These are phyloP conservation scores for Nicotiana paniculata DNA, from an alignment of 257 asterid genomes.

Conservation along the genomic window DNA sequence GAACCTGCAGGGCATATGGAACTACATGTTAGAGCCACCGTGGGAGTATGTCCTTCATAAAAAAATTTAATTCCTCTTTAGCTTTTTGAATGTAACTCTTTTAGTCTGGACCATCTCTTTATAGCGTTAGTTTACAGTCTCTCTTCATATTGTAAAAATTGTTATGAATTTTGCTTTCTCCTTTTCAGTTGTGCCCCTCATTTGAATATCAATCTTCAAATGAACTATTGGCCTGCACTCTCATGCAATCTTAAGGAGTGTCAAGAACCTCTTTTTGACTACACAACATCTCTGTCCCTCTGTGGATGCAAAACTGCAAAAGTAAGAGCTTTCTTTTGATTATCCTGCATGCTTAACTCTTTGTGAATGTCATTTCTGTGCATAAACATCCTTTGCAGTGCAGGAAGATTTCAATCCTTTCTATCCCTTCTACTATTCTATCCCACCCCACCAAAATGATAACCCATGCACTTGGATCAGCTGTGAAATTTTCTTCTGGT, in stretches of 20 bases:
- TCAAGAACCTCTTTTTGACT: slow-evolving; percentile 75
- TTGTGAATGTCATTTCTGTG: too few relatives aligned
- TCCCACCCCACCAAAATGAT: too few relatives aligned
- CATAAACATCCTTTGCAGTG: too few relatives aligned
- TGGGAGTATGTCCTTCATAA: slow-evolving; percentile 63
- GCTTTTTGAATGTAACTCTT: neutral
- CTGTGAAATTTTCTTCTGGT: too few relatives aligned
- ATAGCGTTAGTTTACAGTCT: neutral
- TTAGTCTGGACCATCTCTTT: neutral
- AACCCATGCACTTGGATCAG: too few relatives aligned
- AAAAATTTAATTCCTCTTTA: neutral
- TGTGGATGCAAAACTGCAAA: slow-evolving; percentile 66
- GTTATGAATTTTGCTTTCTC: neutral
- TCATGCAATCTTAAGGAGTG: slow-evolving; percentile 68
- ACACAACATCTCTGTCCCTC: slow-evolving; percentile 44
- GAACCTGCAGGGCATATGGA: slow-evolving; percentile 88
- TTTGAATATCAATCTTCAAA: slow-evolving; percentile 79
- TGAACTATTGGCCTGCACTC: slow-evolving; percentile 86
- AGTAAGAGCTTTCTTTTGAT: slow-evolving; percentile 26
- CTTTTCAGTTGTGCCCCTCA: slow-evolving; percentile 64
- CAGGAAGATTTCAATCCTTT: too few relatives aligned
- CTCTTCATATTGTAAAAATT: neutral
- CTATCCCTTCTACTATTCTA: too few relatives aligned
- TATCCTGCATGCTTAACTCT: neutral
- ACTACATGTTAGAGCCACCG: slow-evolving; percentile 44